Percentiles rank a stretch among this genome's conserved stretches.
Conservation (phyloP, 1,284 basidiomycete genomes). For the Boletellus sp. region DNA sequence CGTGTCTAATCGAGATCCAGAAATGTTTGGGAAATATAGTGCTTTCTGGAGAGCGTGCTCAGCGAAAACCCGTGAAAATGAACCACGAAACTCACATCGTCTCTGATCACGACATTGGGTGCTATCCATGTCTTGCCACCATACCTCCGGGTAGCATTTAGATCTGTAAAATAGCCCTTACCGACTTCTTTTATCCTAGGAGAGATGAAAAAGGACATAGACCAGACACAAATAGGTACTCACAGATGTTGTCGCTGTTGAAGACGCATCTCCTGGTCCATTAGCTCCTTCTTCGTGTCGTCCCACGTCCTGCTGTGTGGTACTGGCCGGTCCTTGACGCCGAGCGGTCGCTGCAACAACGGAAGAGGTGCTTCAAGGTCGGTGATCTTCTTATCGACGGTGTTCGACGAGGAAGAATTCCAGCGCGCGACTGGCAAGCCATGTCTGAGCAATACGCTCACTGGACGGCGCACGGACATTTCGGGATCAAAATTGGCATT, state of each 20-base stretch:
- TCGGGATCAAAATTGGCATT: slow-evolving; percentile 10
- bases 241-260: slow-evolving; percentile 78
- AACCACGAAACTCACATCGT: slow-evolving; percentile 63
- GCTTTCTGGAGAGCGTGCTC: slow-evolving; percentile 59
- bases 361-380: slow-evolving; percentile 38
- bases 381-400: neutral
- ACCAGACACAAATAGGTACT: slow-evolving; percentile 26
- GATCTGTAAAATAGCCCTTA: slow-evolving; percentile 89
- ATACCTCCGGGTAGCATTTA: slow-evolving; percentile 75
- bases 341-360: slow-evolving; percentile 72
- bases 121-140: slow-evolving; percentile 97
- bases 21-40: slow-evolving; percentile 88
- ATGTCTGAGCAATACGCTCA: slow-evolving; percentile 9
- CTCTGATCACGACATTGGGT: slow-evolving; percentile 82
- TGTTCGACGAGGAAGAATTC: slow-evolving; percentile 22
- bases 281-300: slow-evolving; percentile 66
- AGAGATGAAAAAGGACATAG: slow-evolving; percentile 3
- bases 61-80: neutral
- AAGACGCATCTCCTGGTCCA: slow-evolving; percentile 70
- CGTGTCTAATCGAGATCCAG: slow-evolving; percentile 63
- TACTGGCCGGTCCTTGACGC: slow-evolving; percentile 59
- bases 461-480: slow-evolving; percentile 21
- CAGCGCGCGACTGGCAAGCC: slow-evolving; percentile 14
- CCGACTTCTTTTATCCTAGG: slow-evolving; percentile 79
- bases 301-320: slow-evolving; percentile 60